Percentiles rank a stretch among this genome's conserved stretches.
Conservation (phyloP, 176 grass and related monocot genomes). For the Stipa capillata region DNA sequence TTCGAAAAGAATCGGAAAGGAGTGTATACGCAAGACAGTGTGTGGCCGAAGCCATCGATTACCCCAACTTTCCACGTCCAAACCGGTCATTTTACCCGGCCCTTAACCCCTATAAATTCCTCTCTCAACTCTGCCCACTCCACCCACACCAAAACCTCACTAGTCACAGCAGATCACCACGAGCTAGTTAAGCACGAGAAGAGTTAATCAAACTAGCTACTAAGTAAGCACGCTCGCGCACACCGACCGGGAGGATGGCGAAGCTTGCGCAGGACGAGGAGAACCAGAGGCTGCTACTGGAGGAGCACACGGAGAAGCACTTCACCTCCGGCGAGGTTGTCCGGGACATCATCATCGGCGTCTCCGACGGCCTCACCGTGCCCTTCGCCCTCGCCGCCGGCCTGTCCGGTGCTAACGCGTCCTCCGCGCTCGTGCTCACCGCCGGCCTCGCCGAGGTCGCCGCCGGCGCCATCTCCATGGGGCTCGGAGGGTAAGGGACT, state of each 20-base stretch:
- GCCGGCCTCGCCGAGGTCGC: slow-evolving; percentile 90
- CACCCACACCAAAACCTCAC: background rate
- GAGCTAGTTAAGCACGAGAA: background rate
- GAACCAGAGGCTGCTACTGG: slow-evolving; percentile 51
- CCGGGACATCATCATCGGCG: slow-evolving; percentile 91
- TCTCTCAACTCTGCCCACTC: background rate
- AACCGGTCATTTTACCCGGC: slow-evolving; percentile 5
- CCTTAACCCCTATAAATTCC: slow-evolving; percentile 26
- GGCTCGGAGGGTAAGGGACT: slow-evolving; percentile 73
- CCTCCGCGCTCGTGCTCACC: slow-evolving; percentile 78
- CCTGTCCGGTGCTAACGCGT: slow-evolving; percentile 66
- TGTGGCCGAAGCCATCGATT: background rate
- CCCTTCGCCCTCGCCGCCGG: slow-evolving; percentile 93
- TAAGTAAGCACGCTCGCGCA: background rate
- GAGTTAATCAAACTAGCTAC: background rate
- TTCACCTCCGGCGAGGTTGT: slow-evolving; percentile 86
- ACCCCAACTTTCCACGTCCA: background rate
- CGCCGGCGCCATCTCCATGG: slow-evolving; percentile 97
- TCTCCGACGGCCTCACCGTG: slow-evolving; percentile 94
- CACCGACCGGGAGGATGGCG: slow-evolving; percentile 19
- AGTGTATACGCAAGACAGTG: too few relatives aligned
- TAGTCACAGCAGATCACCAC: background rate
- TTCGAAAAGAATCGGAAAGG: too few relatives aligned
- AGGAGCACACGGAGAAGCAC: slow-evolving; percentile 76
- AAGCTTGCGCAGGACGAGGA: slow-evolving; percentile 32